Conservation (phyloP, 768 basidiomycete genomes). For the Collybia sp. region DNA sequence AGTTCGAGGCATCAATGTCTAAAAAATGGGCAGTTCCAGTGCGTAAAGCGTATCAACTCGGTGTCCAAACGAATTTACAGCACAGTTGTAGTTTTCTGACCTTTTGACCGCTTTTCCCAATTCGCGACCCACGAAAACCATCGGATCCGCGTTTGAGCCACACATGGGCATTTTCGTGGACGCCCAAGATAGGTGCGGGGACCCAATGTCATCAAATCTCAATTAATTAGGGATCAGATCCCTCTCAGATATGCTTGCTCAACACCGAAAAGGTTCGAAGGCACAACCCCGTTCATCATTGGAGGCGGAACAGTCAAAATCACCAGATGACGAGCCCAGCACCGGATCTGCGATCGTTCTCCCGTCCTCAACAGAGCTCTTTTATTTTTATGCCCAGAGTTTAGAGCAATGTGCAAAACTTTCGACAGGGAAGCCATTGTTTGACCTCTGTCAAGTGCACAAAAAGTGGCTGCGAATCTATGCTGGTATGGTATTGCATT, state of each 20-base stretch:
- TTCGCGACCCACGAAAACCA: constrained; percentile 55
- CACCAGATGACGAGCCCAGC: constrained; percentile 36
- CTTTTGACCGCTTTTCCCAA: constrained; percentile 20
- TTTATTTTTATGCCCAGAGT: constrained; percentile 95
- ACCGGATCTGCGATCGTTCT: constrained; percentile 62
- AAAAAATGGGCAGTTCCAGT: constrained; percentile 83
- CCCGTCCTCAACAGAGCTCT: constrained; percentile 92
- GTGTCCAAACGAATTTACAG: no score
- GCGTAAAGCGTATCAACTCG: constrained; percentile 6
- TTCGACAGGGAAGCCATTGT: constrained; percentile 79
- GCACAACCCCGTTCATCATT: constrained; percentile 61
- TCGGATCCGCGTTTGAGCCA: constrained; percentile 88
- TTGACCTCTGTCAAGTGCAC: constrained; percentile 75
- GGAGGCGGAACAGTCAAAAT: constrained; percentile 42
- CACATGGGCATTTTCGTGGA: constrained; percentile 93
- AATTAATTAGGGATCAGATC: constrained; percentile 44
- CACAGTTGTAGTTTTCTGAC: no score
- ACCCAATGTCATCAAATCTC: background rate
- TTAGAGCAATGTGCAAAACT: constrained; percentile 92
- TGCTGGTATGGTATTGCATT: constrained; percentile 54
- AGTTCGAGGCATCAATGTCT: constrained; percentile 80
- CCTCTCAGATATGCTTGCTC: constrained; percentile 85
- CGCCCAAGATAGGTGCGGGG: constrained; percentile 85
- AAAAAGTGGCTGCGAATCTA: constrained; percentile 95
- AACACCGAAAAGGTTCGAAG: constrained; percentile 54